phyloP scores from a whole-genome alignment of 169 alveolate genomes.

The Amoebophrya sp. region DNA sequence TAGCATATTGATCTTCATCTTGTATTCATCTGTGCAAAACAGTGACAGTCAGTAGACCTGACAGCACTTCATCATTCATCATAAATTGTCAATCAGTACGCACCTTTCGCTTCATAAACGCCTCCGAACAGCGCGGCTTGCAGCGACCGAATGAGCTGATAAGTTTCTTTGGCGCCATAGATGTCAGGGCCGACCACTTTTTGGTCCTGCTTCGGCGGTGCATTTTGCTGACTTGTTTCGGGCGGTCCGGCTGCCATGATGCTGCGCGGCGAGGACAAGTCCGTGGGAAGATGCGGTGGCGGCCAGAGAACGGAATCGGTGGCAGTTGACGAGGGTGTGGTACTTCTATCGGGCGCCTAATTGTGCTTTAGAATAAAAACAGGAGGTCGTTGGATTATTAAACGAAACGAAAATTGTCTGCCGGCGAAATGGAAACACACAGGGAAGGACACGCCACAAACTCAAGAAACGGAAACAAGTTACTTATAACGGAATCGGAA shows the following conservation, averaged over 20 bases:
- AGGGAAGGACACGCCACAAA: background rate
- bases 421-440: background rate
- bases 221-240: too few relatives aligned
- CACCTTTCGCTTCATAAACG: constrained; percentile 29
- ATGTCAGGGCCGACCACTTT: background rate
- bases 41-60: background rate
- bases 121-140: constrained; percentile 25
- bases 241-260: too few relatives aligned
- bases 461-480: background rate
- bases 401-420: too few relatives aligned
- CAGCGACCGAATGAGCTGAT: background rate
- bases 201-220: too few relatives aligned
- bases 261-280: too few relatives aligned
- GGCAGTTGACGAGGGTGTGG: too few relatives aligned
- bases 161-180: background rate
- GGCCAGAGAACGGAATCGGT: too few relatives aligned
- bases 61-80: background rate
- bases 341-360: too few relatives aligned
- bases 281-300: too few relatives aligned
- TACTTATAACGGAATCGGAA: background rate
- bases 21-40: background rate
- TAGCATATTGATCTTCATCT: background rate
- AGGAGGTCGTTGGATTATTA: background rate
- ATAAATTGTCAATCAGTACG: background rate
- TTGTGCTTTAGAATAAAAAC: background rate